Percentiles rank a stretch among this genome's conserved stretches.
Evolutionary conservation across 306 rosid species (phyloP).

Genomic region (Prunus mongolica): DNA sequence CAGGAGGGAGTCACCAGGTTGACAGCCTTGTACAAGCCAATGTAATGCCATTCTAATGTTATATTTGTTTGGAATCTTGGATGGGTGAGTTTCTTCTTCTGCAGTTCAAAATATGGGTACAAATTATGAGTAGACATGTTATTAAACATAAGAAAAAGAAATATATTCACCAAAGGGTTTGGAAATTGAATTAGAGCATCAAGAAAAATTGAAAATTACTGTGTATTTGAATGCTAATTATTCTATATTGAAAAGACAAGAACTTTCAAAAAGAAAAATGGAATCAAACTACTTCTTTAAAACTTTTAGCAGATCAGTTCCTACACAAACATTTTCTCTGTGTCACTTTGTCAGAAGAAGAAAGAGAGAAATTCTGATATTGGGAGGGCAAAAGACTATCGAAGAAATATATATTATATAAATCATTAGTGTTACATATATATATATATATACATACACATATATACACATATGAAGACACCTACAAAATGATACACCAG

Average conservation of each 20-base stretch:
- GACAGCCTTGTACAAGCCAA: conserved; percentile 97
- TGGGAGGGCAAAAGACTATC: neutral
- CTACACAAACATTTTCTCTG: neutral
- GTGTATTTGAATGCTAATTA: neutral
- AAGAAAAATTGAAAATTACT: neutral
- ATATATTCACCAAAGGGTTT: neutral
- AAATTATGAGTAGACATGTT: neutral
- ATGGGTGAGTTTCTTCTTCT: conserved; percentile 95
- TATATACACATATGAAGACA: too few species aligned
- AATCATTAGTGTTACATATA: too few species aligned
- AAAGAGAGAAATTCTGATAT: neutral
- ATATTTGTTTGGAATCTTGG: conserved; percentile 62
- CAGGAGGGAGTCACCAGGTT: conserved; percentile 88
- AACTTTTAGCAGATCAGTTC: neutral
- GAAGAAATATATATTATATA: neutral
- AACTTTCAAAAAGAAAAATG: neutral
- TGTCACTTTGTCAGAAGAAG: neutral
- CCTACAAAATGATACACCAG: neutral
- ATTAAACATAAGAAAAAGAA: neutral
- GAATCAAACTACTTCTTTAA: neutral
- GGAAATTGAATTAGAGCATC: neutral
- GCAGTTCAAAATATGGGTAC: conserved; percentile 36
- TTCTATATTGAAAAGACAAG: neutral
- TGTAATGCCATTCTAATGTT: conserved; percentile 95
- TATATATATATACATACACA: too few species aligned